Base-by-base conservation (phyloP, 495 filamentous ascomycete species). In the Entonaema liquescens region DNA sequence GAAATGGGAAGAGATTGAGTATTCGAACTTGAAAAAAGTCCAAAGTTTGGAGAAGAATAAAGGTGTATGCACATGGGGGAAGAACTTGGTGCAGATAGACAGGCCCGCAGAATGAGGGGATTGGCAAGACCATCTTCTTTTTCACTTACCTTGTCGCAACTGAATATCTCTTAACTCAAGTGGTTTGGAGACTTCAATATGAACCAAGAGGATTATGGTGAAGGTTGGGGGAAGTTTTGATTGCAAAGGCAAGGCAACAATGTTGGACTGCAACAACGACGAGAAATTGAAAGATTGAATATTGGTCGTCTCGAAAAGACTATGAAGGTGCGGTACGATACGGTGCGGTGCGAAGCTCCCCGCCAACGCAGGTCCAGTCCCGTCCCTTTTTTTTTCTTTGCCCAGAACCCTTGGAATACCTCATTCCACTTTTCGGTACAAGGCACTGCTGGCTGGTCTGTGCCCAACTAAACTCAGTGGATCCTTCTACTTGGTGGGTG, bases 71-170 rank as follows among this genome's bases (percentile, higher is more conserved):
- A 64, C 59, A 65, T 31, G 50, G n/a, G n/a, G n/a, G n/a, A n/a
- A 63, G 59, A 31, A 47, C 47, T 52, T 25, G 56, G 42, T 61
- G 29, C 42, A 60, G 31, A 49, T 29, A 26, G 25, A 36, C 28
- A 28, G 38, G 59, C 47, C 36, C 36, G 26, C 55, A 56, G 29
- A 49, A 58, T 59, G 65, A 54, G 36, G 70, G 65, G 53, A 60
- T 70, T 63, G 59, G 59, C 54, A 63, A 67, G 54, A 64, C 35
- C 21, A 7, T 23, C 19, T 53, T 66, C 29, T 55, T 50, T 47
- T 61, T 31, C 47, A 66, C 70, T 70, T 69, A 73, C 73, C 73
- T 75, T 38, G 66, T 59, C 38, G 52, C 75, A 70, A 66, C 70
- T 70, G 65, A 68, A 62, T 68, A 25, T 62, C 52, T 75, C 60